Evolutionary conservation across 1,139 yeast genomes (phyloP).

Genomic region (Candida buenavistaensis): DNA sequence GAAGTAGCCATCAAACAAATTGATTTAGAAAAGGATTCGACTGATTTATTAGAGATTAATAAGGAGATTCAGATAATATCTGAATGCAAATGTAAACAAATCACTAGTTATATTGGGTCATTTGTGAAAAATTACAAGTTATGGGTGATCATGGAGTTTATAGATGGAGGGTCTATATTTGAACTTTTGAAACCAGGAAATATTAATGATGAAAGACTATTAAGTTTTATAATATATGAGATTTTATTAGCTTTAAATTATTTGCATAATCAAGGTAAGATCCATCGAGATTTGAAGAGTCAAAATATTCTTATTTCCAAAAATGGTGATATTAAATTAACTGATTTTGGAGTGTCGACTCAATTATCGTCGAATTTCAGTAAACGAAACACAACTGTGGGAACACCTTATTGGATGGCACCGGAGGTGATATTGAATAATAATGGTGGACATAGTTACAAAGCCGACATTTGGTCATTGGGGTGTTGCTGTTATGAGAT

Average conservation of each 20-base stretch:
- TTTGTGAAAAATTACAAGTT: conserved; percentile 76
- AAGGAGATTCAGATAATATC: conserved; percentile 76
- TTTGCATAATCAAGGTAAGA: conserved; percentile 74
- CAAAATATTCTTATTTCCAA: conserved; percentile 74
- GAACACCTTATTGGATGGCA: conserved; percentile 99
- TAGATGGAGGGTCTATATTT: conserved; percentile 81
- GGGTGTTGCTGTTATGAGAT: conserved; percentile 89
- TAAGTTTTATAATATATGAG: conserved; percentile 59
- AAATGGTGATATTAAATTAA: conserved; percentile 80
- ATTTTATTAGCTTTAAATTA: conserved; percentile 69
- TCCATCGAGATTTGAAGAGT: conserved; percentile 84
- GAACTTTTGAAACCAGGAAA: conserved; percentile 69
- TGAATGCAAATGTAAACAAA: conserved; percentile 64
- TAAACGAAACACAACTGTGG: conserved; percentile 86
- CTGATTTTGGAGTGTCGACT: conserved; percentile 96
- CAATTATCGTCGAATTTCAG: conserved; percentile 79
- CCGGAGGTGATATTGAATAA: conserved; percentile 91
- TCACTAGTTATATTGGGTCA: conserved; percentile 78
- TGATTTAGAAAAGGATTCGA: conserved; percentile 75
- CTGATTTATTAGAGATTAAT: conserved; percentile 76
- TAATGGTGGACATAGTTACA: conserved; percentile 70
- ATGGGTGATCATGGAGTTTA: conserved; percentile 85
- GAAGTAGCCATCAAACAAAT: conserved; percentile 72
- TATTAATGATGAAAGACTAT: conserved; percentile 39
- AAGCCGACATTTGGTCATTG: conserved; percentile 95